Percentiles rank a stretch among this genome's conserved stretches.
These are phyloP conservation scores for Setaria viridis DNA, from an alignment of 202 grass and related monocot species.

Conservation along the genomic window DNA sequence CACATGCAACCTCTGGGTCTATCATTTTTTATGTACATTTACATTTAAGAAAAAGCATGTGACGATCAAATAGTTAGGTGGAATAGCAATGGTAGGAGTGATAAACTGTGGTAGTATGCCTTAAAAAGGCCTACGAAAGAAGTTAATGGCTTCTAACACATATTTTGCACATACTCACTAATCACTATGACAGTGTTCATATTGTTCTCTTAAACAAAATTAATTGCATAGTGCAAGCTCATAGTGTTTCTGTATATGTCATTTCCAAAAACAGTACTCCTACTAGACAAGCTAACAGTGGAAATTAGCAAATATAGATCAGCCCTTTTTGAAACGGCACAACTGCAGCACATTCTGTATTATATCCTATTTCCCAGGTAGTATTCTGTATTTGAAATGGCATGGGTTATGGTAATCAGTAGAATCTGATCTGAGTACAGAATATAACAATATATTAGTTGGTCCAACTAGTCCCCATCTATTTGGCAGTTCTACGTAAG, in stretches of 20 bases:
- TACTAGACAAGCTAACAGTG: conserved; percentile 3
- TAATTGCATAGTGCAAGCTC: background rate
- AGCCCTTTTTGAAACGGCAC: no score
- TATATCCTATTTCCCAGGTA: background rate
- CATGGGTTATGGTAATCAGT: conserved; percentile 1
- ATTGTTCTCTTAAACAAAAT: no score
- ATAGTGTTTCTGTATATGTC: background rate
- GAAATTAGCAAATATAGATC: background rate
- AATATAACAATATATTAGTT: background rate
- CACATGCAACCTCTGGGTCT: conserved; percentile 5
- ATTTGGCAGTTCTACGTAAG: background rate
- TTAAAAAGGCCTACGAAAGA: background rate
- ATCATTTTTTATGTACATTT: background rate
- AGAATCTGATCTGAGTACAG: background rate
- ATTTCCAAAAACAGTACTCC: background rate
- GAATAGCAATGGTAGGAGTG: background rate
- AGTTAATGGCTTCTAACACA: background rate
- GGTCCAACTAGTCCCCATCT: background rate
- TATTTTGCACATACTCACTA: background rate
- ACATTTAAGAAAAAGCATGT: conserved; percentile 10
- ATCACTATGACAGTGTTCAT: background rate
- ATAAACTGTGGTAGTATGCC: background rate
- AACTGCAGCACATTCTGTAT: no score
- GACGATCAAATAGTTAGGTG: background rate
- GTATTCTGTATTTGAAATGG: background rate